Evolutionary conservation across 257 asterid genomes (phyloP).

Genomic region (Coffea eugenioides): DNA sequence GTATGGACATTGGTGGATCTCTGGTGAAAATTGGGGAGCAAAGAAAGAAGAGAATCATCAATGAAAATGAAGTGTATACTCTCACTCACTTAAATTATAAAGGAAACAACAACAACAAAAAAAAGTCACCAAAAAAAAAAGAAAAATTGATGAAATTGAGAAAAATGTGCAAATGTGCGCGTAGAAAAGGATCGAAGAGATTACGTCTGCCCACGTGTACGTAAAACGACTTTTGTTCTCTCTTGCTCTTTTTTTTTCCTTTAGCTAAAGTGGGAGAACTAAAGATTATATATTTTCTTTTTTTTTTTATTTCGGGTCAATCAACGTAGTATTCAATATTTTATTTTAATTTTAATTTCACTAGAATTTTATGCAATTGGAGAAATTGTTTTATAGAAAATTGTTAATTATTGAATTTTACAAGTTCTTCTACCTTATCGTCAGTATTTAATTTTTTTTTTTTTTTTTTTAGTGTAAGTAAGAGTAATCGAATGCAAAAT

Average conservation of each 20-base stretch:
- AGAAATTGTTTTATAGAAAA: too few relatives aligned
- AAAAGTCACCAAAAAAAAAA: background rate
- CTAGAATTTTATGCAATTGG: too few relatives aligned
- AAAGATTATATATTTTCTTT: background rate
- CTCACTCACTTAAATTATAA: too few relatives aligned
- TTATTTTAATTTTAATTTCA: too few relatives aligned
- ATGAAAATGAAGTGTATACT: constrained; percentile 17
- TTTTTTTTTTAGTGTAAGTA: too few relatives aligned
- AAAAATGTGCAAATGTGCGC: constrained; percentile 11
- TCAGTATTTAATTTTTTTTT: too few relatives aligned
- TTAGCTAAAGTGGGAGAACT: background rate
- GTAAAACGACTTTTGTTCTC: constrained; percentile 15
- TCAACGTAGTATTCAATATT: too few relatives aligned
- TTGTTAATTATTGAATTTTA: too few relatives aligned
- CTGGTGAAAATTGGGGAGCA: background rate
- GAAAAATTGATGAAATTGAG: background rate
- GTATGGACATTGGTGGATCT: constrained; percentile 26
- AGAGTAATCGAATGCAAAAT: too few relatives aligned
- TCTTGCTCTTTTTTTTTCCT: background rate
- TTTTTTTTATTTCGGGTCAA: background rate
- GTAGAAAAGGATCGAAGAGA: constrained; percentile 13
- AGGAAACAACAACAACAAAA: background rate
- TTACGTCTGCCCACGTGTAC: constrained; percentile 34
- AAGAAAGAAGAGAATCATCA: constrained; percentile 13
- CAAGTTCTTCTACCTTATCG: too few relatives aligned